These are phyloP conservation scores for Amaranthus palmeri DNA, from an alignment of 148 eudicot genomes.

Conservation along the genomic window DNA sequence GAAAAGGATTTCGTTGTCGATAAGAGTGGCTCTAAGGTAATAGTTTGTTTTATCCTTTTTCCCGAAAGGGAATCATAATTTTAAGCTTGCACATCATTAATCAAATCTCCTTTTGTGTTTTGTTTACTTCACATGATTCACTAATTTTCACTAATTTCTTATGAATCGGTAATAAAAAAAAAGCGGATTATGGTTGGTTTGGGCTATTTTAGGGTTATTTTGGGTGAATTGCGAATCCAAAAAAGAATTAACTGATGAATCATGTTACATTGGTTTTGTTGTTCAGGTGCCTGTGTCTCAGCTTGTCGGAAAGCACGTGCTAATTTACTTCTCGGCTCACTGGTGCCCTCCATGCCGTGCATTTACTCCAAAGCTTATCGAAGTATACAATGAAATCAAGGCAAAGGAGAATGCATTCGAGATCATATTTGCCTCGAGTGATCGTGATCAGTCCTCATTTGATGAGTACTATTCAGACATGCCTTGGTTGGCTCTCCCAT, in stretches of 20 bases:
- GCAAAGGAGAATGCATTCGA: constrained; percentile 43
- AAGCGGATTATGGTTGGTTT: too few species aligned
- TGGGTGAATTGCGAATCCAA: too few species aligned
- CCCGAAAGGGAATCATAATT: background rate
- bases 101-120: background rate
- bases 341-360: constrained; percentile 64
- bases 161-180: too few species aligned
- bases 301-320: constrained; percentile 52
- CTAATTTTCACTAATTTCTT: too few species aligned
- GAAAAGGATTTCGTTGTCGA: constrained; percentile 37
- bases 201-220: too few species aligned
- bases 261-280: background rate
- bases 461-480: constrained; percentile 39
- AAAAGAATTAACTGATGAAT: background rate
- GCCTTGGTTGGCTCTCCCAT: constrained; percentile 64
- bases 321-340: constrained; percentile 58
- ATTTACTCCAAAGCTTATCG: constrained; percentile 45
- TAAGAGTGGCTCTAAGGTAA: constrained; percentile 38
- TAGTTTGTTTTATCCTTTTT: background rate
- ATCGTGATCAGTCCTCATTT: constrained; percentile 39
- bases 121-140: too few species aligned
- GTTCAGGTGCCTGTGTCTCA: constrained; percentile 47
- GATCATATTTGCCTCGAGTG: constrained; percentile 50
- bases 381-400: constrained; percentile 49
- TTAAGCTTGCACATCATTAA: background rate